Percentiles rank a stretch among this genome's conserved stretches.
Evolutionary conservation across 768 basidiomycete species (phyloP).

Genomic region (Lentinula boryana): DNA sequence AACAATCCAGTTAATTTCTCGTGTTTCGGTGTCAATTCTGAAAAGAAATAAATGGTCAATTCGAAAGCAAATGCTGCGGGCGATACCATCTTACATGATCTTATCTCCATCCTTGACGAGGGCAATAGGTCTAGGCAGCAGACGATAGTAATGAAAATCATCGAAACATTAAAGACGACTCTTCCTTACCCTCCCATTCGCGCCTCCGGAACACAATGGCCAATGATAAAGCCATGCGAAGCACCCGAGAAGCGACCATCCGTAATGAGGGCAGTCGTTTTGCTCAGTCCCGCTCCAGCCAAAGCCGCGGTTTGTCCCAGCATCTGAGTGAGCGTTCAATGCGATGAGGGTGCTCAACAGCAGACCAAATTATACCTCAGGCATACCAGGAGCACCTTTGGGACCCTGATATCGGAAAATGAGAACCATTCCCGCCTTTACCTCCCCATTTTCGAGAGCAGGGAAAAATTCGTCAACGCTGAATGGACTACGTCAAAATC

Average conservation of each 20-base stretch:
- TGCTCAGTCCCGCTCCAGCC: conserved; percentile 77
- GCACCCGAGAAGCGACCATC: conserved; percentile 87
- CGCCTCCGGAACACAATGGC: conserved; percentile 49
- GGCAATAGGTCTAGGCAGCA: conserved; percentile 59
- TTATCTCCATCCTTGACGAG: conserved; percentile 79
- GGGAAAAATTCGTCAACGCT: conserved; percentile 70
- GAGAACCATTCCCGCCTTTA: conserved; percentile 69
- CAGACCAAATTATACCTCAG: conserved; percentile 43
- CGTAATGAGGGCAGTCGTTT: conserved; percentile 76
- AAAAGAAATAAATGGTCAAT: background rate
- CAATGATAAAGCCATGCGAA: conserved; percentile 34
- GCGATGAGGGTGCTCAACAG: background rate
- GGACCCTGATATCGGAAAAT: conserved; percentile 89
- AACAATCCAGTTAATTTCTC: conserved; percentile 70
- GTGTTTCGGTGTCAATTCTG: conserved; percentile 56
- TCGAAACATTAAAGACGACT: background rate
- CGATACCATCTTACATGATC: conserved; percentile 31
- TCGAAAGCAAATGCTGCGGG: background rate
- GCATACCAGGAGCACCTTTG: conserved; percentile 90
- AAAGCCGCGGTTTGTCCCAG: conserved; percentile 67
- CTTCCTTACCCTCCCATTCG: background rate
- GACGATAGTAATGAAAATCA: background rate
- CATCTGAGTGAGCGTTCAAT: conserved; percentile 5
- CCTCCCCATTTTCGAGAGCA: conserved; percentile 66
- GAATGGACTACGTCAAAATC: background rate